Percentiles rank a stretch among this genome's conserved stretches.
Conservation (phyloP, 1,284 basidiomycete genomes). For the Vanrija pseudolonga region DNA sequence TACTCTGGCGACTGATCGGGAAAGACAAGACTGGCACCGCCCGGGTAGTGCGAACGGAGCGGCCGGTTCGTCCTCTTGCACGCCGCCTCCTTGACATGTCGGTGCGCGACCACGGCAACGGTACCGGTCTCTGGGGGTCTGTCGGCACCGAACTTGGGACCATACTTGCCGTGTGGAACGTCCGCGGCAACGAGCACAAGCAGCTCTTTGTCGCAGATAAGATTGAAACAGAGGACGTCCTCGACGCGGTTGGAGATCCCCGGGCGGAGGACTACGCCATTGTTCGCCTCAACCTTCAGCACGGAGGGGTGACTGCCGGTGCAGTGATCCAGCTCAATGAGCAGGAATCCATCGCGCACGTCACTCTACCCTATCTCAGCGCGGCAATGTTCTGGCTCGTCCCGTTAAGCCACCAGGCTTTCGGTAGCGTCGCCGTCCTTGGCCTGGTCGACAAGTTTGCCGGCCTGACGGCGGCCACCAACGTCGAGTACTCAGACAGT, state of each 20-base stretch:
- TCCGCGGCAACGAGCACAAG: constrained; percentile 16
- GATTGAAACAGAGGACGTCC: constrained; percentile 8
- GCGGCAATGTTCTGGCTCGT: constrained; percentile 2
- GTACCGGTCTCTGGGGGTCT: not conserved
- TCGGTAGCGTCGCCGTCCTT: constrained; percentile 15
- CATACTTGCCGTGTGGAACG: constrained; percentile 27
- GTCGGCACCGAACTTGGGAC: constrained; percentile 1
- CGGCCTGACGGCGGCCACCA: constrained; percentile 10
- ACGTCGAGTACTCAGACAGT: not conserved
- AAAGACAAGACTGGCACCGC: constrained; percentile 4
- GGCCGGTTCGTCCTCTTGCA: too few relatives aligned
- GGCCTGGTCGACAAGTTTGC: constrained; percentile 31
- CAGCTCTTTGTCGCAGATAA: not conserved
- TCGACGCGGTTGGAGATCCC: constrained; percentile 7
- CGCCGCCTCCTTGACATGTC: too few relatives aligned
- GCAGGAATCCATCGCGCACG: not conserved
- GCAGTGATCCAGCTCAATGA: too few relatives aligned
- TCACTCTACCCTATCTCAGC: not conserved
- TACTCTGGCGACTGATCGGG: constrained; percentile 16
- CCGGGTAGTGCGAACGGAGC: too few relatives aligned
- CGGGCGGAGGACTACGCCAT: too few relatives aligned
- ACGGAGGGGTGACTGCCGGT: too few relatives aligned
- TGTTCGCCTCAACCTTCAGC: too few relatives aligned
- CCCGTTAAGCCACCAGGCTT: not conserved
- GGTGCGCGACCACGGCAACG: not conserved